Conservation (phyloP, 331 rosid genomes). For the Acacia pycnantha region DNA sequence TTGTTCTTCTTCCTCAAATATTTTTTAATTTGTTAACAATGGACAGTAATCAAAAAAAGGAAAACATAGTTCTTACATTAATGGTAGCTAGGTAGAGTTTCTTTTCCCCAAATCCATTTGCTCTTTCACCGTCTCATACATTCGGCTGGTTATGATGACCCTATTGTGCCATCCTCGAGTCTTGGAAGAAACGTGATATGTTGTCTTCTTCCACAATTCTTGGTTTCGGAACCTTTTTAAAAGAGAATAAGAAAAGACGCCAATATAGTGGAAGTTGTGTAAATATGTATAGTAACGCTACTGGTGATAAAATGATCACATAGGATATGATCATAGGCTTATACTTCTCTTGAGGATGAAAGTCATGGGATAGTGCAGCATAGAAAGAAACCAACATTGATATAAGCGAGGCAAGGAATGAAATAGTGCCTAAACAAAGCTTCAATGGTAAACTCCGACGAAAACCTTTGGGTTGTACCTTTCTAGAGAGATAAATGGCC, state of each 20-base stretch:
- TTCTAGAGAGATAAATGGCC: conserved; percentile 37
- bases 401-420: background rate
- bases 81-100: background rate
- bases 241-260: background rate
- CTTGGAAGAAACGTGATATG: background rate
- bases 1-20: background rate
- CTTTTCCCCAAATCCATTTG: background rate
- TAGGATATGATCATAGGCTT: background rate
- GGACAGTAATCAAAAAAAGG: background rate
- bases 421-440: background rate
- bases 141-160: background rate
- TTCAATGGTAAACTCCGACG: conserved; percentile 7
- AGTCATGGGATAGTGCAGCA: conserved; percentile 12
- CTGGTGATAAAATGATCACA: background rate
- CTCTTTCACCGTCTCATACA: background rate
- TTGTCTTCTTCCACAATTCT: background rate
- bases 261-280: background rate
- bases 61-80: background rate
- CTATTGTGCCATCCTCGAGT: background rate
- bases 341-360: background rate
- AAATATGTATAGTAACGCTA: background rate
- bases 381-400: conserved; percentile 27
- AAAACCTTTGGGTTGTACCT: conserved; percentile 29
- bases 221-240: background rate
- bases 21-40: background rate